A percentile compares a stretch with the other conserved stretches of the same genome.
These are phyloP conservation scores for Escallonia herrerae DNA, from an alignment of 129 eudicot genomes.

Conservation along the genomic window DNA sequence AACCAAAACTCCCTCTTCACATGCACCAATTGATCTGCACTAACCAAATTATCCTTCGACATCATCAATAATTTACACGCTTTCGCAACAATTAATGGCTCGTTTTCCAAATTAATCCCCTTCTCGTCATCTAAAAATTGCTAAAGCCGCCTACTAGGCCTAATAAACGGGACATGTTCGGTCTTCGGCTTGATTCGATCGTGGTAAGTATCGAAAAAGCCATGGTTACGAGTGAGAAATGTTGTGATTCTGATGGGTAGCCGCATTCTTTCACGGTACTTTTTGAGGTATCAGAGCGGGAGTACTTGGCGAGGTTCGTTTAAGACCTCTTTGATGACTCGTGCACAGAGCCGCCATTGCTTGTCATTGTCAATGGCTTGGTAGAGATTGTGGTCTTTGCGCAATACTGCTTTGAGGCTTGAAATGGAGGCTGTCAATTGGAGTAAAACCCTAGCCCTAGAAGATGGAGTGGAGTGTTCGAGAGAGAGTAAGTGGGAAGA, in stretches of 20 bases:
- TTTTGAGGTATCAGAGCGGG: conserved; percentile 54
- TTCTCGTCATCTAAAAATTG: conserved; percentile 43
- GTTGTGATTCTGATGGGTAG: conserved; percentile 35
- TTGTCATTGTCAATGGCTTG: conserved; percentile 65
- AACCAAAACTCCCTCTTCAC: conserved; percentile 82
- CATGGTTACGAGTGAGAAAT: conserved; percentile 47
- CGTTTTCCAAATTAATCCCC: conserved; percentile 45
- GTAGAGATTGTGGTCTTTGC: conserved; percentile 62
- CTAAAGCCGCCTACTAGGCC: conserved; percentile 33
- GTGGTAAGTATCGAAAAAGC: conserved; percentile 50
- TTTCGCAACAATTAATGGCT: conserved; percentile 46
- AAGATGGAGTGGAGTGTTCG: too few relatives aligned
- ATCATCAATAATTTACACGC: conserved; percentile 77
- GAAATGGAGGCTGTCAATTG: conserved; percentile 53
- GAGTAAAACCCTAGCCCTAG: too few relatives aligned
- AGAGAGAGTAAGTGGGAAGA: too few relatives aligned
- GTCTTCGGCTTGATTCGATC: conserved; percentile 69
- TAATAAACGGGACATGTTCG: conserved; percentile 42
- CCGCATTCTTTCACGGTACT: conserved; percentile 53
- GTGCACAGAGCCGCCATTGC: conserved; percentile 44
- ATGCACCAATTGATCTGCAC: conserved; percentile 52
- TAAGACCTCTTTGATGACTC: conserved; percentile 74
- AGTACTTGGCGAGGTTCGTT: conserved; percentile 69
- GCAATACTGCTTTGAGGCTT: conserved; percentile 71
- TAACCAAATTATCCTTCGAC: conserved; percentile 58